These are phyloP conservation scores for Ceratocystis alfenasii DNA, from an alignment of 2,329 filamentous ascomycete genomes.

Conservation along the genomic window DNA sequence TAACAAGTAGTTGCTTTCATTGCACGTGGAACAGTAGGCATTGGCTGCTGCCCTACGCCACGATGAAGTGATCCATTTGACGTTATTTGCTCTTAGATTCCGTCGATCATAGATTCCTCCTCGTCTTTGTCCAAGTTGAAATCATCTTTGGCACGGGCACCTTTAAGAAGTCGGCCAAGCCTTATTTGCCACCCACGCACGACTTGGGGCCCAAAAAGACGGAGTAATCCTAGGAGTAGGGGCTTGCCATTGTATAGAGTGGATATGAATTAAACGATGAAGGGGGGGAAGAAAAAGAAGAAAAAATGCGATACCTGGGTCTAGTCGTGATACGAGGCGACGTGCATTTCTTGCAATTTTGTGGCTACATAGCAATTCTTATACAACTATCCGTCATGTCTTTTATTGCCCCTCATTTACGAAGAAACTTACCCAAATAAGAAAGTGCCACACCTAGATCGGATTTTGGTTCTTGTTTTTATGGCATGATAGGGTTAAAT, in stretches of 20 bases:
- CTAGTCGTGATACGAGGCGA: no score
- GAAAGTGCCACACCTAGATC: neutral
- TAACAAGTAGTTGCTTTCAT: no score
- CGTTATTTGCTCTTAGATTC: neutral
- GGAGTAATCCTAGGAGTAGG: neutral
- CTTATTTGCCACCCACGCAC: slow-evolving; percentile 3
- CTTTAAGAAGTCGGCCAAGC: neutral
- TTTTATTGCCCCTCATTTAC: no score
- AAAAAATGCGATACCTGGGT: neutral
- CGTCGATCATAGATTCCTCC: neutral
- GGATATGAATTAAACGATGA: neutral
- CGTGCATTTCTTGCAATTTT: no score
- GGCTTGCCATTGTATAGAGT: neutral
- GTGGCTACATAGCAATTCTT: no score
- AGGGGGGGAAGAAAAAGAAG: neutral
- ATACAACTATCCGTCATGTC: no score
- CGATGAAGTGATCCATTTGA: neutral
- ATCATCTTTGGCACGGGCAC: neutral
- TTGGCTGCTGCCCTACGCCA: no score
- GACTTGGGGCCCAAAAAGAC: neutral
- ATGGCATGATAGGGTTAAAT: neutral
- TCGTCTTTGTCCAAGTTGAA: neutral
- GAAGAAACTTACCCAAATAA: no score
- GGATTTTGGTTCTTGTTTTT: neutral
- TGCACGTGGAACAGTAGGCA: no score